These are phyloP conservation scores for Pseudonitzschia delicatissima DNA, from an alignment of 108 stramenopile genomes.

Conservation along the genomic window DNA sequence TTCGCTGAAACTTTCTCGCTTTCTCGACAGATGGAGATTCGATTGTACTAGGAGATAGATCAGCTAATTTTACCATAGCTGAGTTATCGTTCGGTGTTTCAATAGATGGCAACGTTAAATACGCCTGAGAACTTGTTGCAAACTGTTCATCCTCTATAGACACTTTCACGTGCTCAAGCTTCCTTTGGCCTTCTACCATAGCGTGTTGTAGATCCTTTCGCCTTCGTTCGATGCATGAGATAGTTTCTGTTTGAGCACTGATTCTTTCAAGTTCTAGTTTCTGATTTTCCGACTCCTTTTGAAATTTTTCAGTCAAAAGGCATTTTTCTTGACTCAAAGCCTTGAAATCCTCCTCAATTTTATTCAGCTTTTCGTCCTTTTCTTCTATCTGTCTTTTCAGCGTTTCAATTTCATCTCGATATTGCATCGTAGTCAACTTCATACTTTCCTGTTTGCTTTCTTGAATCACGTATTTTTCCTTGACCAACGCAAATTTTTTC, in stretches of 20 bases:
- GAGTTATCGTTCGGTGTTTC: no score
- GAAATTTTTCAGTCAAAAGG: neutral
- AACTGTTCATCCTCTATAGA: neutral
- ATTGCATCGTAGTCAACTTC: neutral
- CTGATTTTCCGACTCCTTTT: neutral
- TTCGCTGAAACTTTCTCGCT: neutral
- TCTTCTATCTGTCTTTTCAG: conserved; percentile 13
- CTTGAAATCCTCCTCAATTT: conserved; percentile 6
- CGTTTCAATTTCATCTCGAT: conserved; percentile 21
- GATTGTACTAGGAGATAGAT: neutral
- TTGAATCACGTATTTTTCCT: neutral
- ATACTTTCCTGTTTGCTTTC: conserved; percentile 7
- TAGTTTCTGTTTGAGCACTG: neutral
- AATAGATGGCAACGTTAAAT: no score
- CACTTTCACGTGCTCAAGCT: neutral
- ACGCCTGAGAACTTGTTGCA: no score
- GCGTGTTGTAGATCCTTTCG: conserved; percentile 11
- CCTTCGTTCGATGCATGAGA: neutral
- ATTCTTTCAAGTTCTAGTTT: neutral
- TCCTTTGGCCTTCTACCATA: conserved; percentile 8
- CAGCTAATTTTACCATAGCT: no score
- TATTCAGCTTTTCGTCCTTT: neutral
- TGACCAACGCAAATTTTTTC: neutral
- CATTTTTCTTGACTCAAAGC: neutral
- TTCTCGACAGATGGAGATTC: neutral